Conservation (phyloP, 2,329 filamentous ascomycete genomes). For the Escovopsis sp. region DNA sequence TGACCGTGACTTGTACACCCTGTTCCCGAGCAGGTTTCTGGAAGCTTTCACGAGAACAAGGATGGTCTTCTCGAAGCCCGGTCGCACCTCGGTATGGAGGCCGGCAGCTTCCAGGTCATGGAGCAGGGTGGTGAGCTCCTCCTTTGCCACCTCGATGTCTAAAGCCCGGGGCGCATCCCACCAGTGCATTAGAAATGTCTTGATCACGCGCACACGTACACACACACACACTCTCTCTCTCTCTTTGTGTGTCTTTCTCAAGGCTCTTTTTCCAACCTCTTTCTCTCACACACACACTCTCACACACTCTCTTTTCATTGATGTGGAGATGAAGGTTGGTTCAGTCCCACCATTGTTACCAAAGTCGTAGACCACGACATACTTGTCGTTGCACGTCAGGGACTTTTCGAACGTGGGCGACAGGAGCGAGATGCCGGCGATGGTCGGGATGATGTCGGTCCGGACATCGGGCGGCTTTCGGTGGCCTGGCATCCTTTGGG, state of each 20-base stretch:
- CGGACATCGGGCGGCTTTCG: background rate
- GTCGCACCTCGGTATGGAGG: conserved; percentile 56
- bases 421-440: background rate
- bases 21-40: conserved; percentile 45
- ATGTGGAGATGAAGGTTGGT: no score
- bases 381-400: conserved; percentile 22
- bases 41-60: conserved; percentile 53
- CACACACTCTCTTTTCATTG: no score
- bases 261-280: background rate
- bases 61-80: conserved; percentile 51
- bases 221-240: background rate
- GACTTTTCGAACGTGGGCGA: background rate
- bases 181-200: background rate
- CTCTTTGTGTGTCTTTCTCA: background rate
- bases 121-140: conserved; percentile 32
- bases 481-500: background rate
- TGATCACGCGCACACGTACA: no score
- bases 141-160: conserved; percentile 21
- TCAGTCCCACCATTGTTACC: conserved; percentile 16
- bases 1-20: conserved; percentile 53
- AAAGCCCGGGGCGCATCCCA: background rate
- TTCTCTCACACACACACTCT: no score
- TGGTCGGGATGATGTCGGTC: background rate
- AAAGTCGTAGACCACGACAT: conserved; percentile 26
- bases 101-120: conserved; percentile 46